Conservation (phyloP, 257 asterid genomes). For the Primulina huaijiensis region DNA sequence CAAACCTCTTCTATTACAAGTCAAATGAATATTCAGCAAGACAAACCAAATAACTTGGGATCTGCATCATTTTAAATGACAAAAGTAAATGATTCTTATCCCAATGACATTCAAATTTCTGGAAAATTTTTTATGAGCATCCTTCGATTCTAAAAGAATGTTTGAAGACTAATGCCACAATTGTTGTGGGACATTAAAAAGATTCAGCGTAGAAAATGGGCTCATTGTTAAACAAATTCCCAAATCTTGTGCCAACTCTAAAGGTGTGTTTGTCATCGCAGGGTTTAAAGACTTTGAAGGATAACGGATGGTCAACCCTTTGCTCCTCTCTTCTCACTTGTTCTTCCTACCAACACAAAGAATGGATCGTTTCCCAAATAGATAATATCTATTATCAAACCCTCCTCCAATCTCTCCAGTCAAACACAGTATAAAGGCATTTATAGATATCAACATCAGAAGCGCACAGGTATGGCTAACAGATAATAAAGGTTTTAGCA, state of each 20-base stretch:
- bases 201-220: too few relatives aligned
- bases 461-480: too few relatives aligned
- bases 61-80: not conserved
- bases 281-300: not conserved
- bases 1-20: slow-evolving; percentile 7
- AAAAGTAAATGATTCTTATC: slow-evolving; percentile 9
- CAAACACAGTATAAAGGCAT: too few relatives aligned
- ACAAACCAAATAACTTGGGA: slow-evolving; percentile 13
- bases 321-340: not conserved
- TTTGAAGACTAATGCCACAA: slow-evolving; percentile 3
- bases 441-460: too few relatives aligned
- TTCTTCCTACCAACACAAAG: not conserved
- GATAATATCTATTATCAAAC: too few relatives aligned
- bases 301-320: not conserved
- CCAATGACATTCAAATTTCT: slow-evolving; percentile 1
- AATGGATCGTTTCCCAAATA: not conserved
- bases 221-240: not conserved
- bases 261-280: not conserved
- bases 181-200: too few relatives aligned
- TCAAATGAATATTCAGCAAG: slow-evolving; percentile 6
- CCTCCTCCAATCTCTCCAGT: too few relatives aligned
- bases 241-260: not conserved
- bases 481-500: not conserved
- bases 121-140: not conserved
- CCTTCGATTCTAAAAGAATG: not conserved